phyloP scores from a whole-genome alignment of 768 basidiomycete genomes.

The Lactarius sp. region DNA sequence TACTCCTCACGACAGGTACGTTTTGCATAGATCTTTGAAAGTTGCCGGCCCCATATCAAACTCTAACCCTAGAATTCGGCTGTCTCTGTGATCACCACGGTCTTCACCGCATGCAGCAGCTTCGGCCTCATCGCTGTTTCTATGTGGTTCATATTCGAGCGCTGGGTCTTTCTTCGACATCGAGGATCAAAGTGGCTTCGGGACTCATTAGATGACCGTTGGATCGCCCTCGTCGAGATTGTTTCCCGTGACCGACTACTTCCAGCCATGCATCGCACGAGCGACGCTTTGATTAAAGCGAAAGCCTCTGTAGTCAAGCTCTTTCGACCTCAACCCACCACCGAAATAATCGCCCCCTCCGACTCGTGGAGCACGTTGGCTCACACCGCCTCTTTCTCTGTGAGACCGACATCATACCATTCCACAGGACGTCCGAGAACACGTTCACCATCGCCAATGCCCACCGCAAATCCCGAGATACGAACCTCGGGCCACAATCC shows the following conservation, averaged over 20 bases:
- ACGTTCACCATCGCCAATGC: conserved; percentile 9
- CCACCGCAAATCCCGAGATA: neutral
- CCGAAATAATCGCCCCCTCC: conserved; percentile 7
- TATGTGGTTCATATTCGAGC: conserved; percentile 67
- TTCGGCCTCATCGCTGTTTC: conserved; percentile 69
- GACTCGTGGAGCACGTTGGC: conserved; percentile 19
- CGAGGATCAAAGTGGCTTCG: conserved; percentile 66
- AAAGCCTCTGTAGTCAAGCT: neutral
- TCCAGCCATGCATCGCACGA: conserved; percentile 2
- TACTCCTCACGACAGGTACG: conserved; percentile 68
- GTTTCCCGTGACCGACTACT: conserved; percentile 10
- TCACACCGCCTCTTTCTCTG: conserved; percentile 5
- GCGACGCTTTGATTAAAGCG: neutral
- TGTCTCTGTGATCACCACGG: conserved; percentile 68
- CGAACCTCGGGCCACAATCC: neutral
- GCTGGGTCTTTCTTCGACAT: conserved; percentile 57
- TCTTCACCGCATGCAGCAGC: conserved; percentile 69
- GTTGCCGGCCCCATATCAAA: neutral
- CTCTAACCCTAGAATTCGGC: conserved; percentile 40
- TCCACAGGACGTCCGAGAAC: conserved; percentile 7
- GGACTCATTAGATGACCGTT: conserved; percentile 48
- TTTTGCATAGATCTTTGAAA: neutral
- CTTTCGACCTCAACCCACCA: neutral
- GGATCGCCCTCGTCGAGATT: conserved; percentile 26
- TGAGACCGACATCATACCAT: neutral